Conservation (phyloP, 2,329 filamentous ascomycete species). For the Claviceps paspali region DNA sequence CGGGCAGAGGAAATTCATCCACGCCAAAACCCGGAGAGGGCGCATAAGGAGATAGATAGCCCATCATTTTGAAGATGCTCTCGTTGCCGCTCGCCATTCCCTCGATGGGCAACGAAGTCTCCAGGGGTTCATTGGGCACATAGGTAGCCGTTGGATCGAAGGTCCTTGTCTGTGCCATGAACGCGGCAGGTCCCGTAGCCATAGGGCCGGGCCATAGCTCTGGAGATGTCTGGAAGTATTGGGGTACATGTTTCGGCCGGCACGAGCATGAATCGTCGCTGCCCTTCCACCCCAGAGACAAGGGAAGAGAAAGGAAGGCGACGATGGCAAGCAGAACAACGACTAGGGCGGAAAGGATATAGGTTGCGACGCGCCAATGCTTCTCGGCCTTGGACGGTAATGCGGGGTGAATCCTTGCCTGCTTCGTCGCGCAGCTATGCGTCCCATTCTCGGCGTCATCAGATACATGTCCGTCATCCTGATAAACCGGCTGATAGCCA, state of each 20-base stretch:
- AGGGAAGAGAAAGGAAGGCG: conserved; percentile 21
- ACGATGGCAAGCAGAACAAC: conserved; percentile 23
- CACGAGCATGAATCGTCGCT: conserved; percentile 15
- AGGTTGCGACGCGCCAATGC: conserved; percentile 16
- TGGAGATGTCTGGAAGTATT: conserved; percentile 48
- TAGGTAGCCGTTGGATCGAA: conserved; percentile 50
- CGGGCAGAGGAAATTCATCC: conserved; percentile 52
- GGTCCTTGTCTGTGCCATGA: conserved; percentile 55
- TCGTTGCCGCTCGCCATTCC: conserved; percentile 39
- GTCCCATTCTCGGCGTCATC: neutral
- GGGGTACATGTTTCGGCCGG: conserved; percentile 30
- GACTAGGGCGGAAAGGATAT: conserved; percentile 18
- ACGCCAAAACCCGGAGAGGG: conserved; percentile 62
- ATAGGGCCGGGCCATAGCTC: conserved; percentile 50
- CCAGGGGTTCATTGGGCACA: conserved; percentile 53
- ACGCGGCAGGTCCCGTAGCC: conserved; percentile 53
- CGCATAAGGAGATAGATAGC: conserved; percentile 51
- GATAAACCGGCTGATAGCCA: conserved; percentile 19
- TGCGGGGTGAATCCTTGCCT: no score
- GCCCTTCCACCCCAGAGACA: conserved; percentile 11
- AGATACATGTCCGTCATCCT: conserved; percentile 13
- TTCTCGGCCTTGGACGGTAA: conserved; percentile 12
- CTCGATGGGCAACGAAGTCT: conserved; percentile 53
- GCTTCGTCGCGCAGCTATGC: neutral
- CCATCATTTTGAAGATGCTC: conserved; percentile 59